Evolutionary conservation across 768 basidiomycete genomes (phyloP), one percentile per base, ranked within the genome.

Genomic region (Termitomyces sp.): DNA sequence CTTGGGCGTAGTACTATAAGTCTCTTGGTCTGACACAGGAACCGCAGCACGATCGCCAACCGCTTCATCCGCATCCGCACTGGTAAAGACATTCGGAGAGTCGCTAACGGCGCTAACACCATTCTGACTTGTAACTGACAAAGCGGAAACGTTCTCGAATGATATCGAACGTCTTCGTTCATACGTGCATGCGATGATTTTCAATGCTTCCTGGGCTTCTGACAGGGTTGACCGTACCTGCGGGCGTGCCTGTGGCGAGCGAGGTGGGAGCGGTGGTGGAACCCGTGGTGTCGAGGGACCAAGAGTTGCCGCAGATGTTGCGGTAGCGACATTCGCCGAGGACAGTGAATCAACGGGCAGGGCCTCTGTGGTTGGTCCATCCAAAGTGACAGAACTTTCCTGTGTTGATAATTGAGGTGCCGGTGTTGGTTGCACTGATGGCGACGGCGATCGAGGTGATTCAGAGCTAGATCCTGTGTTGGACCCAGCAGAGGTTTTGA

Each of bases 181-280:
- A 59, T 81, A 80, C 59, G 70, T 76, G 10, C 72, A 68, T 30
- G 71, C 84, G 53, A 88, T 85, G 41, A 74, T 76, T 70, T 85
- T 81, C 28, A 87, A 73, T 11, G 77, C 75, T 42, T 79, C 77
- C 21, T 82, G 81, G 3, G 86, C 82, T 1, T 53, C 63, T 35
- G 61, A 63, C 54, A 66, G 50, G 11, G 66, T 66, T 40, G 64
- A 35, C 9, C 62, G 48, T 14, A 66, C 28, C 64, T 14, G 68
- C 59, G 30, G 64, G 53, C 5, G 65, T 40, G 43, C 70, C 72
- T 11, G 65, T 30, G 54, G 64, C n/a, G 68, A 68, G 45, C 80
- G 75, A 5, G 81, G 78, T 1, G 81, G 82, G 28, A 81, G 70
- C 1, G 81, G 79, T 3, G 81, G 80, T 45, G 73, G 68, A 26